Evolutionary conservation across 192 early-diverging fungal species (phyloP).

Genomic region (Rhizoclosmatium globosum): DNA sequence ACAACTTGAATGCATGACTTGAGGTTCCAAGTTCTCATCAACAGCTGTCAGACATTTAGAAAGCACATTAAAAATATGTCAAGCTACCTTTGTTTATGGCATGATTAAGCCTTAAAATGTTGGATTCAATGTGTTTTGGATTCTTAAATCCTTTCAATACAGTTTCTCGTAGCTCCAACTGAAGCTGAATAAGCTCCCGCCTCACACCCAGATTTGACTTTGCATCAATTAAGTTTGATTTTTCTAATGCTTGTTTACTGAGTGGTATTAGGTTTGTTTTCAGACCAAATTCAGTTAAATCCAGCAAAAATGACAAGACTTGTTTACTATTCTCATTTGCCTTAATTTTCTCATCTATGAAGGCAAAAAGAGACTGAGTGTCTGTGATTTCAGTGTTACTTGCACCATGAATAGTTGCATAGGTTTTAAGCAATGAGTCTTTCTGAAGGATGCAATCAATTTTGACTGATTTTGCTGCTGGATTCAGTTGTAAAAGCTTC

Average conservation of each 20-base stretch:
- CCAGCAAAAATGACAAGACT: conserved; percentile 20
- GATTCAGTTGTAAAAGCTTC: background rate
- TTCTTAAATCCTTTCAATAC: background rate
- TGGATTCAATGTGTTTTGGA: conserved; percentile 3
- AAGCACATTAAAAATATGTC: background rate
- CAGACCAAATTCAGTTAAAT: background rate
- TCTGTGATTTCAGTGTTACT: background rate
- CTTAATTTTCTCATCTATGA: conserved; percentile 16
- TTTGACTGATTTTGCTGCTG: conserved; percentile 12
- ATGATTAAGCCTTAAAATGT: conserved; percentile 5
- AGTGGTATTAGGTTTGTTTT: background rate
- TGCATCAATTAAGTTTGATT: background rate
- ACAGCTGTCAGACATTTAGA: background rate
- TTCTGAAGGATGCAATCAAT: background rate
- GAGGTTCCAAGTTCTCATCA: conserved; percentile 1
- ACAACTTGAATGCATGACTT: conserved; percentile 11
- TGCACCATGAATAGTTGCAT: background rate
- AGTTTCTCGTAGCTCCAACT: conserved; percentile 16
- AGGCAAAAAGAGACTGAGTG: background rate
- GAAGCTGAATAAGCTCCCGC: conserved; percentile 18
- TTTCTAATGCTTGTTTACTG: conserved; percentile 15
- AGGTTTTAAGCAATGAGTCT: conserved; percentile 10
- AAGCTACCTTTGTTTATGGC: conserved; percentile 12
- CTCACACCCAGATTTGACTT: background rate
- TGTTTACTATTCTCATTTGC: conserved; percentile 2